A percentile compares a stretch with the other conserved stretches of the same genome.
phyloP scores from a whole-genome alignment of 257 asterid genomes.

The Phtheirospermum japonicum region DNA sequence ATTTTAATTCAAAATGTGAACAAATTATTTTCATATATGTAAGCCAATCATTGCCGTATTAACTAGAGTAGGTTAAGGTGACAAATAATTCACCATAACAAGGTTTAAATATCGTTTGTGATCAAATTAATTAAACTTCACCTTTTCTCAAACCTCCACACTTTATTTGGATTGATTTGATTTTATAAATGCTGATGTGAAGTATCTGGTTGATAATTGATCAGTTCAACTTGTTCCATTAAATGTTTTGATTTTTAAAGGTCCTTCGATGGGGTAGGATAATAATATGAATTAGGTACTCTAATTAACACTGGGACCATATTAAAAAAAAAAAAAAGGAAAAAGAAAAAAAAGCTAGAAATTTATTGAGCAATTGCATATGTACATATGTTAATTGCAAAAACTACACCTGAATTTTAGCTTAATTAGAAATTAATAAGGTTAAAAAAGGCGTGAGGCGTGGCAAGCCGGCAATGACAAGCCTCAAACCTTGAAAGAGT shows the following conservation, averaged over 20 bases:
- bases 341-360: too few relatives aligned
- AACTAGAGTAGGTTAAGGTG: neutral
- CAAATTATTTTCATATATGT: too few relatives aligned
- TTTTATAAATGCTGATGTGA: constrained; percentile 14
- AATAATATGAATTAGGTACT: constrained; percentile 33
- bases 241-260: neutral
- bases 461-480: too few relatives aligned
- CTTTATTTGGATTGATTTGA: neutral
- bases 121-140: neutral
- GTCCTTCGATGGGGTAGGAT: neutral
- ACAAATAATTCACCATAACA: neutral
- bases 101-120: neutral
- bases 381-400: too few relatives aligned
- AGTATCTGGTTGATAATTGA: constrained; percentile 15
- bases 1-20: neutral
- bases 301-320: constrained; percentile 37
- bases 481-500: too few relatives aligned
- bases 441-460: too few relatives aligned
- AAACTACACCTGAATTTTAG: too few relatives aligned
- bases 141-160: neutral
- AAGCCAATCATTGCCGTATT: too few relatives aligned
- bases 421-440: too few relatives aligned
- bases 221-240: constrained; percentile 7
- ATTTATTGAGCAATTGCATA: too few relatives aligned
- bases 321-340: too few relatives aligned